These are phyloP conservation scores for Carex parvula DNA, from an alignment of 176 grass and related monocot genomes.

Conservation along the genomic window DNA sequence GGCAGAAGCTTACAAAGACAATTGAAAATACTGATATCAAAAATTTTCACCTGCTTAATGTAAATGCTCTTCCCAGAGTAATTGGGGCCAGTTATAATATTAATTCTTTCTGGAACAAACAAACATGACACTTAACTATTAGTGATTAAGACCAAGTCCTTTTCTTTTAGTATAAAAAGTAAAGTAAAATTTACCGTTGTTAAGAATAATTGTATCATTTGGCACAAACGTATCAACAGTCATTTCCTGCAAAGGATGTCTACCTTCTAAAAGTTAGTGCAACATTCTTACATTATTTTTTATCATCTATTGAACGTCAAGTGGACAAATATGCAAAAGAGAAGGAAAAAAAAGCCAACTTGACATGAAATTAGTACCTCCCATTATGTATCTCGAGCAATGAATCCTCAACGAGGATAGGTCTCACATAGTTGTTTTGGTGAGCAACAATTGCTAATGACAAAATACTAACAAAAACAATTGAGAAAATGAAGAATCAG, in stretches of 20 bases:
- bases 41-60: slow-evolving; percentile 74
- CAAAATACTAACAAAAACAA: slow-evolving; percentile 58
- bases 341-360: neutral
- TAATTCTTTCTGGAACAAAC: slow-evolving; percentile 74
- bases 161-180: slow-evolving; percentile 5
- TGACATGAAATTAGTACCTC: slow-evolving; percentile 52
- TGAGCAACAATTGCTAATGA: slow-evolving; percentile 75
- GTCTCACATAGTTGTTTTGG: slow-evolving; percentile 84
- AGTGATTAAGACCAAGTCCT: neutral
- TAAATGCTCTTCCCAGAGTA: slow-evolving; percentile 99
- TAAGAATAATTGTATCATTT: slow-evolving; percentile 73
- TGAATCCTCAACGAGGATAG: slow-evolving; percentile 77
- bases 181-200: slow-evolving; percentile 40
- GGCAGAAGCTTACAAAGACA: slow-evolving; percentile 15
- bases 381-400: slow-evolving; percentile 88
- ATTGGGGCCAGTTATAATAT: slow-evolving; percentile 94
- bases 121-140: slow-evolving; percentile 6
- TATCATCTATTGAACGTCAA: neutral
- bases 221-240: slow-evolving; percentile 93
- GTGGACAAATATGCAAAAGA: slow-evolving; percentile 1
- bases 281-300: neutral
- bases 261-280: slow-evolving; percentile 33
- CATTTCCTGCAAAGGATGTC: slow-evolving; percentile 99
- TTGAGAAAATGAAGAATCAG: slow-evolving; percentile 10
- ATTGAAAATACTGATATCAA: slow-evolving; percentile 14